A percentile compares a stretch with the other conserved stretches of the same genome.
phyloP scores from a whole-genome alignment of 129 eudicot species.

The Calendula officinalis region DNA sequence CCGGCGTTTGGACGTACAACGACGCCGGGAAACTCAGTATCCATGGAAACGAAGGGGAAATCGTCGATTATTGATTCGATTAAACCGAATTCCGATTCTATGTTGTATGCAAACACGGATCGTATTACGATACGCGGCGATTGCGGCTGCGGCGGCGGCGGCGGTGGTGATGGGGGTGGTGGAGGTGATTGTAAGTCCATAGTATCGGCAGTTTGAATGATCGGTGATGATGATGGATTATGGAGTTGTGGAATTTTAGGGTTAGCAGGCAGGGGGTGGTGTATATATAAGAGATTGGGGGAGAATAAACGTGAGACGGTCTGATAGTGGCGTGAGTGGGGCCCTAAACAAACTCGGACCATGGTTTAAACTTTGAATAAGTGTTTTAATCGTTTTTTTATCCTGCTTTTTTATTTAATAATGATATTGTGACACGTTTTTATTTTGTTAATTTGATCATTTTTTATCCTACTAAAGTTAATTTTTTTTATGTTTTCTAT shows the following conservation, averaged over 20 bases:
- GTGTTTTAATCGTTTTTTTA: too few species aligned
- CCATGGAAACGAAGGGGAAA: constrained; percentile 69
- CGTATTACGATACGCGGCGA: constrained; percentile 39
- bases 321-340: too few species aligned
- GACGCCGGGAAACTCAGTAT: constrained; percentile 87
- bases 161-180: background rate
- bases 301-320: too few species aligned
- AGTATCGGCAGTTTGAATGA: background rate
- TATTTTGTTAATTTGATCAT: too few species aligned
- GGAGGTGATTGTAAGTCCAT: constrained; percentile 11
- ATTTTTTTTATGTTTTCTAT: too few species aligned
- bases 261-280: too few species aligned
- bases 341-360: too few species aligned
- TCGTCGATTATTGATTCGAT: constrained; percentile 47
- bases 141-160: background rate
- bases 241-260: background rate
- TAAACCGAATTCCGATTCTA: constrained; percentile 46
- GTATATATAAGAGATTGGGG: too few species aligned
- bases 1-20: constrained; percentile 39
- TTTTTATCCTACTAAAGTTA: too few species aligned
- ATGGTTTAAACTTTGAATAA: too few species aligned
- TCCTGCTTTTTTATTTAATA: too few species aligned
- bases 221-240: background rate
- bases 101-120: constrained; percentile 57
- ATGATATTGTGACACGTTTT: too few species aligned